Percentiles rank a stretch among this genome's conserved stretches.
phyloP scores from a whole-genome alignment of 164 flowering plant genomes.

The Santalum album region DNA sequence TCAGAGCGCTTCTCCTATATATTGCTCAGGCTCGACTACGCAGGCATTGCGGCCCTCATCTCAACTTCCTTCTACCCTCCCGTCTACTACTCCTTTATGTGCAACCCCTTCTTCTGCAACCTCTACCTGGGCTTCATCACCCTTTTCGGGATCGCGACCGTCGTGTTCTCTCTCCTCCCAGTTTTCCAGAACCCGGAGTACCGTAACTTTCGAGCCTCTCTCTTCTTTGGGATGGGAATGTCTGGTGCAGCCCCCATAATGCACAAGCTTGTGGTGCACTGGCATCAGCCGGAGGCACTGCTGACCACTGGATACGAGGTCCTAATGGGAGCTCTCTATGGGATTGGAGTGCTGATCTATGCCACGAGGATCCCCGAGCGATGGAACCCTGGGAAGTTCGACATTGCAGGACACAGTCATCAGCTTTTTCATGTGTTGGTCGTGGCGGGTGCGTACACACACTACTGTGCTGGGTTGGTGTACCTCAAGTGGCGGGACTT shows the following conservation, averaged over 20 bases:
- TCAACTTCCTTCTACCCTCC: constrained; percentile 90
- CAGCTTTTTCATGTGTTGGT: constrained; percentile 90
- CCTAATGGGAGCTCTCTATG: constrained; percentile 78
- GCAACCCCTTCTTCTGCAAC: constrained; percentile 80
- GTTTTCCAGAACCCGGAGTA: constrained; percentile 76
- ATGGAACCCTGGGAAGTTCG: constrained; percentile 97
- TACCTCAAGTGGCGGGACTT: constrained; percentile 86
- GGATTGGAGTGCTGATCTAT: constrained; percentile 74
- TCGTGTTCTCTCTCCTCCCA: constrained; percentile 67
- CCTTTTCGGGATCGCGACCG: constrained; percentile 61
- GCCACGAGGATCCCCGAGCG: constrained; percentile 85
- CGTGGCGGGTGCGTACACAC: constrained; percentile 88
- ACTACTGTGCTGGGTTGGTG: constrained; percentile 76
- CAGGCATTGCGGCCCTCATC: constrained; percentile 91
- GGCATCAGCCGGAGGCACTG: constrained; percentile 73
- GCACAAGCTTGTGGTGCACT: constrained; percentile 69
- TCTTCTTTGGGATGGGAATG: constrained; percentile 88
- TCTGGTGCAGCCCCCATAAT: constrained; percentile 75
- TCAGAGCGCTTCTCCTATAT: constrained; percentile 80
- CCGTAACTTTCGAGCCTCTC: constrained; percentile 56
- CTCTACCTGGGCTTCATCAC: constrained; percentile 85
- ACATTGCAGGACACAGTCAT: constrained; percentile 94
- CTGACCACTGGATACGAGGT: constrained; percentile 84
- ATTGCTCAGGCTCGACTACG: constrained; percentile 88
- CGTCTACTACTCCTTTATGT: constrained; percentile 97